Evolutionary conservation across 1,139 yeast genomes (phyloP), one percentile per base, ranked within the genome.

Genomic region (Magnusiomyces suaveolens): DNA sequence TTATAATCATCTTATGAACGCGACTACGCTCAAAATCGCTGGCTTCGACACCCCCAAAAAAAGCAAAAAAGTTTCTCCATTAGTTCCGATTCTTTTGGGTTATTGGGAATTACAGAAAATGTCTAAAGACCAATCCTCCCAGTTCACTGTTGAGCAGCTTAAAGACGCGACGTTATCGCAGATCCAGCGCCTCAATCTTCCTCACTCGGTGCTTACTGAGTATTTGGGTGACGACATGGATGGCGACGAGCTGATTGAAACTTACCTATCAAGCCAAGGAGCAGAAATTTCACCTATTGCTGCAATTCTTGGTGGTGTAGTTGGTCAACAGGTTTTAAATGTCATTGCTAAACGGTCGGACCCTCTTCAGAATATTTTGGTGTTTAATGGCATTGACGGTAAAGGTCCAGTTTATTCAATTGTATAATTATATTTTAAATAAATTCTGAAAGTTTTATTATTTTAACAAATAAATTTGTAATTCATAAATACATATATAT

Each of bases 311-410:
- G 98, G 98, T 10, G 98, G 98, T 0, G 78, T 87, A 2, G 70
- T 92, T 41, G 87, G 95, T 1, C 99, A 92, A 69, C 97, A 92
- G 66, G 84, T 89, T 10, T 85, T 92, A 48, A 95, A 92, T 68
- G 82, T 77, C 54, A 72, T 92, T 56, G 84, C 95, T 52, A 79
- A 79, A 60, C 82, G 83, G 62, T 90, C 87, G 61, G 77, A 83
- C 53, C 96, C 97, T 1, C 75, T 90, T 46, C 90, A 88, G 65
- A 92, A 94, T 67, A 76, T 87, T 52, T 75, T 87, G 61, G 70
- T 92, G 0, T 76, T 89, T 52, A 96, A 90, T 71, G 90, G 92
- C 16, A 69, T 76, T 29, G 75, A 75, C 41, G 75, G 83, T 43
- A 84, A 82, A 58, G 87, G 88, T 81, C 96, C 96, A 43, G 81